Evolutionary conservation across 345 rosid genomes (phyloP).

Genomic region (Dipteronia dyeriana): DNA sequence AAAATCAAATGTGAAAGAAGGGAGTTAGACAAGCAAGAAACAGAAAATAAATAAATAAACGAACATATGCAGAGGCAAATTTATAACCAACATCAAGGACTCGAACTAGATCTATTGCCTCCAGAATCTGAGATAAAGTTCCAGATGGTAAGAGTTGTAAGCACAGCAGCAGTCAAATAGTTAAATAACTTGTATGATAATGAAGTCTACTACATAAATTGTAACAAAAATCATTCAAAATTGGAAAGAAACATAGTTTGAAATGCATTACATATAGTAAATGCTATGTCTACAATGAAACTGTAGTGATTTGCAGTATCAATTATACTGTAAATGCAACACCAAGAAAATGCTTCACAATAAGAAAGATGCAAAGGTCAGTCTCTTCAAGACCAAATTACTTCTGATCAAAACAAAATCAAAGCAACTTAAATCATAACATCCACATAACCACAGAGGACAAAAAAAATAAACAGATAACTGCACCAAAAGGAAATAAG

Average conservation of each 20-base stretch:
- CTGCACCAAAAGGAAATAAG: not conserved
- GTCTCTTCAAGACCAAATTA: not conserved
- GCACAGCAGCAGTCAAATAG: not conserved
- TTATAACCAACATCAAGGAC: not conserved
- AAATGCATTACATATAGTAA: not conserved
- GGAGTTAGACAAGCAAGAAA: not conserved
- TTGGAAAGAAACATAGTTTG: not conserved
- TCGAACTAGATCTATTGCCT: conserved; percentile 10
- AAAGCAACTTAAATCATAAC: not conserved
- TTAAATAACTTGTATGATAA: not conserved
- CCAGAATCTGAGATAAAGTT: not conserved
- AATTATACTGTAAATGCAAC: not conserved
- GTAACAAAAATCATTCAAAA: not conserved
- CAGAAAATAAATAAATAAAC: not conserved
- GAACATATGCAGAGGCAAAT: not conserved
- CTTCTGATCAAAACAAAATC: not conserved
- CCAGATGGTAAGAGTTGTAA: not conserved
- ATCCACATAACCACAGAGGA: not conserved
- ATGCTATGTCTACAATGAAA: not conserved
- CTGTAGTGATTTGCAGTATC: not conserved
- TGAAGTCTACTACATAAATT: not conserved
- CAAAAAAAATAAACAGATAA: not conserved
- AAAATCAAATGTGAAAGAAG: not conserved
- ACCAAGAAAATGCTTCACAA: not conserved
- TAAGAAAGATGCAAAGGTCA: not conserved